These are phyloP conservation scores for Zygnema cylindricum DNA, from an alignment of 139 green algal species.

Conservation along the genomic window DNA sequence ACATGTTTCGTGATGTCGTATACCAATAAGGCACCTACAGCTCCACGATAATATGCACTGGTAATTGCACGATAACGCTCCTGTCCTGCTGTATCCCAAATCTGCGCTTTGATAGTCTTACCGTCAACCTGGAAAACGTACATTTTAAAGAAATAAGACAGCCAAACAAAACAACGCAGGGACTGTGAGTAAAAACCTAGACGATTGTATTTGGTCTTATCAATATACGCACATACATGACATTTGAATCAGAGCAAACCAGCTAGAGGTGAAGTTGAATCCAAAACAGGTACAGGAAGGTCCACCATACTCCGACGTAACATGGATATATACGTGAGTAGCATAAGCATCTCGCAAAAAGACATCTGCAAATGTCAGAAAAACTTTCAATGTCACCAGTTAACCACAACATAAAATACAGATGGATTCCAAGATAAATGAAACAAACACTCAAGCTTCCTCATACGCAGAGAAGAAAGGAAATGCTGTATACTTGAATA, in stretches of 20 bases:
- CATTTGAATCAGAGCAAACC: no score
- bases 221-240: no score
- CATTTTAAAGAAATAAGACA: slow-evolving; percentile 9
- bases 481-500: slow-evolving; percentile 82
- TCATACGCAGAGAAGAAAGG: no score
- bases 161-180: background rate
- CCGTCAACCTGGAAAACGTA: slow-evolving; percentile 83
- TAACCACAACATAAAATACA: no score
- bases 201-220: no score
- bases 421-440: no score
- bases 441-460: no score
- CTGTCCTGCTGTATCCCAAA: slow-evolving; percentile 98
- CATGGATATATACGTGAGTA: no score
- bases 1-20: slow-evolving; percentile 99
- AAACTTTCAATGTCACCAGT: no score
- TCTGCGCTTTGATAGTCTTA: slow-evolving; percentile 99
- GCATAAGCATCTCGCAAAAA: no score
- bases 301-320: no score
- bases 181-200: background rate
- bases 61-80: slow-evolving; percentile 98
- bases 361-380: no score
- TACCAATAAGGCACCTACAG: slow-evolving; percentile 95
- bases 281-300: background rate
- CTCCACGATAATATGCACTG: slow-evolving; percentile 97
- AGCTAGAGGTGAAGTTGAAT: background rate